Conservation (phyloP, 768 basidiomycete genomes). For the Auricularia auricula-judae region DNA sequence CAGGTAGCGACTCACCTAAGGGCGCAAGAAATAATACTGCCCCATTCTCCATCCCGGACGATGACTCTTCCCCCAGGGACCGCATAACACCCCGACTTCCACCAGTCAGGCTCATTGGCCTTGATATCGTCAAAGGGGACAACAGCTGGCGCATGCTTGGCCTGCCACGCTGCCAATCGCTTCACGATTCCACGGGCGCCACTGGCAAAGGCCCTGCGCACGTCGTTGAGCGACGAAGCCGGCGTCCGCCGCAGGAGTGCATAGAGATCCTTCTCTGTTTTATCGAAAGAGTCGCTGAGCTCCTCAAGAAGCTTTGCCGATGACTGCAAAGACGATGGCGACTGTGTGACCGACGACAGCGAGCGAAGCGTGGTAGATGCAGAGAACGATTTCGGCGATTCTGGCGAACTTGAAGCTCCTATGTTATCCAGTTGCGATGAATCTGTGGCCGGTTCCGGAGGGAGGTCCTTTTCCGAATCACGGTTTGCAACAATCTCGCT, state of each 20-base stretch:
- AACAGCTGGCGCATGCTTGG: slow-evolving; percentile 38
- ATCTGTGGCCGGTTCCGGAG: slow-evolving; percentile 14
- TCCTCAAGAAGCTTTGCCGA: slow-evolving; percentile 32
- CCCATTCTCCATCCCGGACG: slow-evolving; percentile 62
- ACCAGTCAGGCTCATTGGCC: slow-evolving; percentile 53
- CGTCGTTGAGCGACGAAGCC: slow-evolving; percentile 43
- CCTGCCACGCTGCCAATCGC: slow-evolving; percentile 51
- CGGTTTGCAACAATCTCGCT: slow-evolving; percentile 6
- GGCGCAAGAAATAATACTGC: slow-evolving; percentile 69
- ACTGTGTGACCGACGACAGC: slow-evolving; percentile 6
- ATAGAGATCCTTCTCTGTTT: slow-evolving; percentile 50
- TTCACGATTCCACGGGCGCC: slow-evolving; percentile 42
- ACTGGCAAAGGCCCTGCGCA: slow-evolving; percentile 44
- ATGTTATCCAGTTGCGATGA: background rate
- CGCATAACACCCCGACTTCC: slow-evolving; percentile 46
- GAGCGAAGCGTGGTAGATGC: slow-evolving; percentile 2
- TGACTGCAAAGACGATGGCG: background rate
- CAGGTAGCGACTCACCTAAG: slow-evolving; percentile 35
- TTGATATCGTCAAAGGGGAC: slow-evolving; percentile 12
- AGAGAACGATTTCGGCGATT: background rate
- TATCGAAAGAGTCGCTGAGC: slow-evolving; percentile 47
- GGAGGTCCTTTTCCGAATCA: slow-evolving; percentile 36
- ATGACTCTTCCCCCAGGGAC: slow-evolving; percentile 58
- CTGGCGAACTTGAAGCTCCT: background rate
- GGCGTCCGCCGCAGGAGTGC: slow-evolving; percentile 39